Base-by-base conservation (phyloP, 495 filamentous ascomycete genomes). In the Niebla homalea region DNA sequence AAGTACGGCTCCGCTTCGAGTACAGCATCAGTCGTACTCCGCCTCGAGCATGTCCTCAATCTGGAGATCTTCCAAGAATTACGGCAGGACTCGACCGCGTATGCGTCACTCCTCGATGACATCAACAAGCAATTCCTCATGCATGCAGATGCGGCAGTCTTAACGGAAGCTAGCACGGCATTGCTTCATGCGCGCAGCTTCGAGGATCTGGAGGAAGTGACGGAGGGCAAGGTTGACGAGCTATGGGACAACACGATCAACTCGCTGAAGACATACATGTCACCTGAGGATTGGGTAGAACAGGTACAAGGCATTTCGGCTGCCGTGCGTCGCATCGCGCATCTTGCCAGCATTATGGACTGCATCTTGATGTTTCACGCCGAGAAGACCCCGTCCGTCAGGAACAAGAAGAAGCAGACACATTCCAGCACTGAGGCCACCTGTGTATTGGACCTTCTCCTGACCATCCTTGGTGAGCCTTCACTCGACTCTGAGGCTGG, bases 81-180 rank as follows among this genome's bases (percentile, higher is more conserved):
- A 12, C 83, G 89, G 19, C 87, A 94, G 62, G 85, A 89, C 57
- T 80, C 84, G 1, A 80, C 85, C 0, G 83, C 83, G 0, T 94
- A 93, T 63, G 76, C 76, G 0, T 78, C 87, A 14, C 67, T 97
- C 19, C 71, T 98, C 1, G 92, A 94, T 54, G 90, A 97, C 56
- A 90, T 97, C 58, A 87, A 85, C 56, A 84, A 83, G 51, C 92
- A 97, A 60, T 97, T 97, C 65, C 76, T 89, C 42, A 81, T 87
- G 0, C 92, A 98, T 59, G 84, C 85, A 5, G 84, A 94, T 56
- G 79, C 85, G 43, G 75, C 78, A 36, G 89, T 98, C 6, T 70
- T 98, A n/a, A 75, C 77, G 5, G 88, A 95, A 63, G 89, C 87
- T 20, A 83, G 80, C 14, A 72, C 79, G 14, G 87, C 88, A 14